phyloP scores from a whole-genome alignment of 345 rosid species.

The Melaleuca alternifolia region DNA sequence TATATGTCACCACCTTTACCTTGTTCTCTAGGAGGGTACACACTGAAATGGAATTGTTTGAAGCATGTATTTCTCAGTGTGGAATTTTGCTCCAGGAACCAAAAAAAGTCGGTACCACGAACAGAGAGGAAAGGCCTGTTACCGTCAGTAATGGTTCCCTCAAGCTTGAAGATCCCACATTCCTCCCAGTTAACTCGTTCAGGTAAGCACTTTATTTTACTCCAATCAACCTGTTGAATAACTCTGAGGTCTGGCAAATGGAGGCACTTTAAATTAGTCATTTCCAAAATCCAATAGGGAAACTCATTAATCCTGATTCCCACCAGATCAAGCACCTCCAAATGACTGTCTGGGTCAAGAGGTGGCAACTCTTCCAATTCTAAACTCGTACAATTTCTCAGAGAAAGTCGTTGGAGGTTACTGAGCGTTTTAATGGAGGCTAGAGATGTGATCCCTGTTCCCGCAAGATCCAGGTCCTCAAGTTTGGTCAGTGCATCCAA shows the following conservation, averaged over 20 bases:
- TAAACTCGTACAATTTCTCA: constrained; percentile 4
- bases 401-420: constrained; percentile 6
- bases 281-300: not conserved
- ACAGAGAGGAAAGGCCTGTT: not conserved
- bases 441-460: not conserved
- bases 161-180: not conserved
- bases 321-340: constrained; percentile 22
- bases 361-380: constrained; percentile 1
- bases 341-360: not conserved
- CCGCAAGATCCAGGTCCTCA: constrained; percentile 10
- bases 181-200: constrained; percentile 5
- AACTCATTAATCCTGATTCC: constrained; percentile 8
- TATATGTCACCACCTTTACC: not conserved
- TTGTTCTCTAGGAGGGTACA: not conserved
- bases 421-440: not conserved
- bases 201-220: not conserved
- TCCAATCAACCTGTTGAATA: constrained; percentile 3
- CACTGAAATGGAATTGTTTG: not conserved
- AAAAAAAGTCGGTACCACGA: constrained; percentile 1
- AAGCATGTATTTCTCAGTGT: not conserved
- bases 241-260: constrained; percentile 3
- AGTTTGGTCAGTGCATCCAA: constrained; percentile 1
- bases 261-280: constrained; percentile 5
- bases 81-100: not conserved
- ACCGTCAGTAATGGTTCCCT: not conserved